Conservation (phyloP, 2,329 filamentous ascomycete species). For the Diaporthe helianthi region DNA sequence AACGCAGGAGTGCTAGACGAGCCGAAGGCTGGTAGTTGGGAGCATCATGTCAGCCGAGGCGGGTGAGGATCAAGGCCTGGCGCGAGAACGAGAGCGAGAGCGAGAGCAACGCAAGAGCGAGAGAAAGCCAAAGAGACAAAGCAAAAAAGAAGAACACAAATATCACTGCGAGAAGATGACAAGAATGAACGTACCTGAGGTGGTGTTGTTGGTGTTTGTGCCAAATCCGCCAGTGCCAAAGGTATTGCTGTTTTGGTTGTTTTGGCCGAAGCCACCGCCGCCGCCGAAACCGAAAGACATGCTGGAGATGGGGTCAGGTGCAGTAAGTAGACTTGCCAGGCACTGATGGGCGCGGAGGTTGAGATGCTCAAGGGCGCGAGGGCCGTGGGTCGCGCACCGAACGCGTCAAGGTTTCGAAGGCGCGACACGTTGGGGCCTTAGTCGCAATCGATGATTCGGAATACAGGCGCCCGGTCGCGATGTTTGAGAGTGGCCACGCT, state of each 20-base stretch:
- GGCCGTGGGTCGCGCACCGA: conserved; percentile 40
- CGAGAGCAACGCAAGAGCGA: too few species aligned
- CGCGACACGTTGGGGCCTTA: conserved; percentile 3
- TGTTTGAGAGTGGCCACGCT: background rate
- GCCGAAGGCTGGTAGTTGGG: conserved; percentile 47
- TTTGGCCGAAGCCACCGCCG: conserved; percentile 66
- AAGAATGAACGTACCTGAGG: conserved; percentile 58
- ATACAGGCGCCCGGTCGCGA: background rate
- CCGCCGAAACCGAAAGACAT: conserved; percentile 65
- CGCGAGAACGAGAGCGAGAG: conserved; percentile 20
- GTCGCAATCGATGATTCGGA: conserved; percentile 29
- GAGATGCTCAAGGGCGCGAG: conserved; percentile 33
- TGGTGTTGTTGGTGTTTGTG: conserved; percentile 48
- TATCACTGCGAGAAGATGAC: conserved; percentile 35
- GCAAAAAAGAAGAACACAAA: conserved; percentile 15
- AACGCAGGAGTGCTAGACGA: conserved; percentile 43
- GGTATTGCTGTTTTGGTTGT: conserved; percentile 53
- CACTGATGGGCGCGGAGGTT: conserved; percentile 19
- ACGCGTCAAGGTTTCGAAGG: conserved; percentile 40
- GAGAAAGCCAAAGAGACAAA: background rate
- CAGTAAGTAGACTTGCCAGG: conserved; percentile 17
- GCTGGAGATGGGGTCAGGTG: conserved; percentile 40
- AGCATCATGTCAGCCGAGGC: conserved; percentile 35
- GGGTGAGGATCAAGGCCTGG: conserved; percentile 37
- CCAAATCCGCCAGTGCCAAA: conserved; percentile 58